Percentiles rank a stretch among this genome's conserved stretches.
These are phyloP conservation scores for Fraxinus quadrangulata DNA, from an alignment of 257 asterid genomes.

Conservation along the genomic window DNA sequence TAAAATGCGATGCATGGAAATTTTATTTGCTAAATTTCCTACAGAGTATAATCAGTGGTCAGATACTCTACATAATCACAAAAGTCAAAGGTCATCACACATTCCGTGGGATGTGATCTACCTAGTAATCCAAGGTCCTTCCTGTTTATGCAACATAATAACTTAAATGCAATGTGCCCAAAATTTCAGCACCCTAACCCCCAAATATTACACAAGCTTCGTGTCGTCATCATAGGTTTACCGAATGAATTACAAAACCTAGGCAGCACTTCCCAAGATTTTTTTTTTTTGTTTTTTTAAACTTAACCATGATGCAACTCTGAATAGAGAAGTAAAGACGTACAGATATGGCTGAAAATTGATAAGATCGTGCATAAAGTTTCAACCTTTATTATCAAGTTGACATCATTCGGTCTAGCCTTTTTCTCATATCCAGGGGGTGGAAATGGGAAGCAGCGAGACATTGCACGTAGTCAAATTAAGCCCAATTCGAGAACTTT, in stretches of 20 bases:
- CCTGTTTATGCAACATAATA: not conserved
- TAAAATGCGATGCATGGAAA: not conserved
- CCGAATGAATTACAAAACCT: not conserved
- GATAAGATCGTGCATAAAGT: slow-evolving; percentile 19
- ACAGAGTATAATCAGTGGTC: not conserved
- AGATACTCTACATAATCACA: too few relatives aligned
- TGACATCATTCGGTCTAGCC: slow-evolving; percentile 32
- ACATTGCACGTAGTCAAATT: slow-evolving; percentile 40
- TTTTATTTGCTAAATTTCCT: not conserved
- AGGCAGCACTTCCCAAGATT: not conserved
- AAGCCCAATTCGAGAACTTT: slow-evolving; percentile 31
- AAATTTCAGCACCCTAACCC: not conserved
- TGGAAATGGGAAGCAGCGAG: slow-evolving; percentile 60
- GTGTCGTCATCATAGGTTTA: not conserved
- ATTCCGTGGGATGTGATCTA: not conserved
- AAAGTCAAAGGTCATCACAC: not conserved
- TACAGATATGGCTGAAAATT: not conserved
- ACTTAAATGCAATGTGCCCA: not conserved
- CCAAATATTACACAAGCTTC: not conserved
- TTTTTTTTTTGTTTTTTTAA: too few relatives aligned
- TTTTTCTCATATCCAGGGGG: slow-evolving; percentile 55
- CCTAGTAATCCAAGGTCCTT: not conserved
- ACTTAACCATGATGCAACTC: not conserved
- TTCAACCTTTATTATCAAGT: slow-evolving; percentile 44
- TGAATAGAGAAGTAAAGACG: not conserved